Percentiles rank a stretch among this genome's conserved stretches.
Conservation (phyloP, 805 yeast genomes). For the Alloascoidea hylecoeti region DNA sequence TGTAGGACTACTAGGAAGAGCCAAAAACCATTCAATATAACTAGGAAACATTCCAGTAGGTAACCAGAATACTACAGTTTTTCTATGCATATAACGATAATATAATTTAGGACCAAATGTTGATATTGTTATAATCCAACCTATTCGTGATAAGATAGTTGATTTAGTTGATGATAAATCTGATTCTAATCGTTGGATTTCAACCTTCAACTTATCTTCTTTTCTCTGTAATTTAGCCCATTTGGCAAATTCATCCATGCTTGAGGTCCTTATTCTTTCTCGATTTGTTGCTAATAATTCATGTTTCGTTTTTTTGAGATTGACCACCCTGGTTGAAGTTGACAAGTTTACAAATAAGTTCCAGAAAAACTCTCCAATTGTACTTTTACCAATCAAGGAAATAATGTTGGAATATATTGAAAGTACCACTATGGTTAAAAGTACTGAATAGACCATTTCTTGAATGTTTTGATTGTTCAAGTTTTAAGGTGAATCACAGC, state of each 20-base stretch:
- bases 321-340: constrained; percentile 18
- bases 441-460: constrained; percentile 4
- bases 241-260: constrained; percentile 89
- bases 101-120: constrained; percentile 28
- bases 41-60: constrained; percentile 45
- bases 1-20: constrained; percentile 48
- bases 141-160: constrained; percentile 19
- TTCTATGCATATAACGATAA: constrained; percentile 37
- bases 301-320: constrained; percentile 19
- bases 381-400: constrained; percentile 19
- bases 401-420: constrained; percentile 23
- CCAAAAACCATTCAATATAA: constrained; percentile 36
- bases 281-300: constrained; percentile 33
- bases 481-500: neutral
- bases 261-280: constrained; percentile 49
- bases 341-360: constrained; percentile 18
- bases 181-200: constrained; percentile 29
- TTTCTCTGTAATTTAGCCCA: constrained; percentile 89
- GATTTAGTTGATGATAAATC: constrained; percentile 22
- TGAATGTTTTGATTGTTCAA: neutral
- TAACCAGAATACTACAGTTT: constrained; percentile 39
- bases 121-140: constrained; percentile 19
- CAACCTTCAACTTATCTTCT: constrained; percentile 38
- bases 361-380: constrained; percentile 22
- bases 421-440: constrained; percentile 18